These are phyloP conservation scores for Helichrysum umbraculigerum DNA, from an alignment of 129 eudicot species.

Conservation along the genomic window DNA sequence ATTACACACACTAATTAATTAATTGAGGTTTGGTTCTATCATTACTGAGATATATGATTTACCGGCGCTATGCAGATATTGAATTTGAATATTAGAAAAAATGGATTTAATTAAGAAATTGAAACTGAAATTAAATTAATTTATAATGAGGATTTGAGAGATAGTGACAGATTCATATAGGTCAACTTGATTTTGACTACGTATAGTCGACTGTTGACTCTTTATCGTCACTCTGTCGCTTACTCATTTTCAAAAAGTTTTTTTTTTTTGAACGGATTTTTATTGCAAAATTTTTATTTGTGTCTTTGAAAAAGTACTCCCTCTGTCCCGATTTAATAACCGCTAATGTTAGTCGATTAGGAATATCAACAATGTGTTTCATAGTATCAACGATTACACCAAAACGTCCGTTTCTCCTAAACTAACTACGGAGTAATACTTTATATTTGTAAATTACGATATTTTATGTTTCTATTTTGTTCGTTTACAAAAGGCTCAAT, in stretches of 20 bases:
- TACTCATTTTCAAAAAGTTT: neutral
- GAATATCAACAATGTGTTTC: no score
- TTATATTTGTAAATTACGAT: no score
- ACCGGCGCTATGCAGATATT: constrained; percentile 14
- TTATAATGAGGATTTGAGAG: constrained; percentile 22
- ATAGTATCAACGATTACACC: no score
- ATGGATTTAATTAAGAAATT: neutral
- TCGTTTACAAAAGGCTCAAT: no score
- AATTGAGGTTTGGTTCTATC: constrained; percentile 20
- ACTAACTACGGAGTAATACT: no score
- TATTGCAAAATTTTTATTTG: no score
- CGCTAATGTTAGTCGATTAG: no score
- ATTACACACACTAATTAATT: neutral
- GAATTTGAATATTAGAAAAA: neutral
- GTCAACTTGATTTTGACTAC: constrained; percentile 36
- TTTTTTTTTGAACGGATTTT: neutral
- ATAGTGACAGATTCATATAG: constrained; percentile 21
- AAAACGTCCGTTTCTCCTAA: no score
- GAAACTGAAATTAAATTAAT: neutral
- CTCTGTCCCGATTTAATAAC: no score
- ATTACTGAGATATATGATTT: neutral
- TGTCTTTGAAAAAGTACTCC: no score
- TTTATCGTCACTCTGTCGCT: constrained; percentile 18
- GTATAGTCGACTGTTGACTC: neutral
- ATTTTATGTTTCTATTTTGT: no score